Base-by-base conservation (phyloP, 2,329 filamentous ascomycete species). In the Pseudopyricularia cyperi region DNA sequence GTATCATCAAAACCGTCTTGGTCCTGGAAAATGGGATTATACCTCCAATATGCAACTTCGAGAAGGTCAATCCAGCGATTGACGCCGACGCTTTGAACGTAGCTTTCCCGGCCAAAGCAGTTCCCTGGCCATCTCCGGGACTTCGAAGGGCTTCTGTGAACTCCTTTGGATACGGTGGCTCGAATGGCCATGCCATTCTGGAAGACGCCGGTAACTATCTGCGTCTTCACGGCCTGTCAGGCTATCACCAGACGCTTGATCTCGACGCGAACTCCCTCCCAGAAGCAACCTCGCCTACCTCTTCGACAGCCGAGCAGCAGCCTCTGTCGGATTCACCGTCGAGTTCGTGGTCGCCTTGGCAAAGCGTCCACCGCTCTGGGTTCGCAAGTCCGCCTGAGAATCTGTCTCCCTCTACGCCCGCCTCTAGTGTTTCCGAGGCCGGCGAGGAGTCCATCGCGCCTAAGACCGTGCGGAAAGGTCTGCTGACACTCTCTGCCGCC, bases 1-100 rank as follows among this genome's bases (percentile, higher is more conserved):
- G 53, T 5, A 19, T 66, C 1, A 57, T 66, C 24, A 67, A 67
- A 54, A 52, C 53, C 0, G 51, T 58, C 4, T 52, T 62, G 14
- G 54, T 56, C 0, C 26, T 67, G 6, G 56, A 64, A 46, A 67
- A 70, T 51, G 70, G 69, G 5, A 71, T 74, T 53, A 69, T 77
- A 28, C 62, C 73, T 11, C 74, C 74, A 6, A 76, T 75, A 54
- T 62, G 69, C 52, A 70, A 75, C 58, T 76, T 75, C 58, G 69
- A 75, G 58, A 60, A 68, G 24, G 68, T 71, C 2, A 77, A 77
- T 52, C 65, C 65, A 22, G 70, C 67, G 57, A 77, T 76, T 8
- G 58, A 66, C 76, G 0, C 71, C 73, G 0, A 59, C 64, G 24
- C 67, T 57, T 15, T 67, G 71, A 52, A 63, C 67, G 1, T 72